These are phyloP conservation scores for Crithidia mellificae DNA, from an alignment of 208 protist genomes.

Conservation along the genomic window DNA sequence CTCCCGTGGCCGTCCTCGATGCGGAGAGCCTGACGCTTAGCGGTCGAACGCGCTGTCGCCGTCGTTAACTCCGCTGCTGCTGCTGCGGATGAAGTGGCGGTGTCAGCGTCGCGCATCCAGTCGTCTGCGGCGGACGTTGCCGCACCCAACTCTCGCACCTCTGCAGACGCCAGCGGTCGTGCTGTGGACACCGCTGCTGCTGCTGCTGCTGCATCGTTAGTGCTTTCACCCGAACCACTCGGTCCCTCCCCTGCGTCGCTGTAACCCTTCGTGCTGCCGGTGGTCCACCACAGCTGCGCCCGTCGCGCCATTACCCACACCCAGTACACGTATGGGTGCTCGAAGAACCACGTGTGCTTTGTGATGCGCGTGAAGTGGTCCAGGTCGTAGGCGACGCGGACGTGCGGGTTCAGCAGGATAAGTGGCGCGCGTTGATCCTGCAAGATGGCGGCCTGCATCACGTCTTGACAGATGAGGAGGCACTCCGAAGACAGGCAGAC, in stretches of 20 bases:
- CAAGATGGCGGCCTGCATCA: constrained; percentile 54
- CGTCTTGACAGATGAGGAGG: constrained; percentile 64
- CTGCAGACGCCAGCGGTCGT: neutral
- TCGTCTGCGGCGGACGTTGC: constrained; percentile 38
- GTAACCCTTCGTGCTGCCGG: neutral
- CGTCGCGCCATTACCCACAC: constrained; percentile 25
- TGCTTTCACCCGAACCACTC: too few relatives aligned
- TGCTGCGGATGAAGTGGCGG: neutral
- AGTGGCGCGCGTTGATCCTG: constrained; percentile 44
- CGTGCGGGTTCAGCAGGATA: constrained; percentile 75
- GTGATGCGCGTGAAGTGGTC: constrained; percentile 45
- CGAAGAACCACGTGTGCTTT: constrained; percentile 31
- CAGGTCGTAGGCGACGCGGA: constrained; percentile 63
- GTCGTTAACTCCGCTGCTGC: neutral
- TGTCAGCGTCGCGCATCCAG: constrained; percentile 21
- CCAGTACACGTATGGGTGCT: constrained; percentile 34
- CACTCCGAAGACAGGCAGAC: constrained; percentile 76
- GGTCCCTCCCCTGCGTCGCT: too few relatives aligned
- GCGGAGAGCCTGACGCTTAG: neutral
- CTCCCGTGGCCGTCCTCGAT: constrained; percentile 14
- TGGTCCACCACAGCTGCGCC: constrained; percentile 24
- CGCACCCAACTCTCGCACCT: constrained; percentile 8
- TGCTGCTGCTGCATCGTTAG: neutral
- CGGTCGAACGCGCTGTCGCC: too few relatives aligned
- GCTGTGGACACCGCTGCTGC: neutral